phyloP scores from a whole-genome alignment of 2,329 filamentous ascomycete species.

The Thielaviopsis ethacetica region DNA sequence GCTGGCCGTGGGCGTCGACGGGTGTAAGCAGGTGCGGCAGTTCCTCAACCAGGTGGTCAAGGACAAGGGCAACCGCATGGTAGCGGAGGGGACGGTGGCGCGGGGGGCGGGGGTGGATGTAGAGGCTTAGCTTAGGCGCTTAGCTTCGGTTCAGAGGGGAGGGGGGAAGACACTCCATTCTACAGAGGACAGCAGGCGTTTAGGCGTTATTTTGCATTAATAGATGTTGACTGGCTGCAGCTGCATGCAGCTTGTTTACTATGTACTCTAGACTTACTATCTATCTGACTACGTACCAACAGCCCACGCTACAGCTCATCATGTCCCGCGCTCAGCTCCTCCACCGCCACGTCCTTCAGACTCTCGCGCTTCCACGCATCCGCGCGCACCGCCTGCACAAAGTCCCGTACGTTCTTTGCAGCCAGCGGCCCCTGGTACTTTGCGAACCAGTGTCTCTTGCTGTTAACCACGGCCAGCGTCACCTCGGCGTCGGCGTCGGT shows the following conservation, averaged over 20 bases:
- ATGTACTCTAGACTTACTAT: no score
- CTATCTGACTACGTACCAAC: background rate
- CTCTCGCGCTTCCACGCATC: constrained; percentile 71
- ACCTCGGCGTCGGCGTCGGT: constrained; percentile 24
- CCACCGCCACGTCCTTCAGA: constrained; percentile 46
- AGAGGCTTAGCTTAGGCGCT: background rate
- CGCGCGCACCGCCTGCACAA: constrained; percentile 84
- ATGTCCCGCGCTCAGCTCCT: constrained; percentile 21
- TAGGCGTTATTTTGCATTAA: no score
- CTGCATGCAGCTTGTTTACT: no score
- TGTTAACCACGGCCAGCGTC: constrained; percentile 70
- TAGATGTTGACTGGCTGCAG: no score
- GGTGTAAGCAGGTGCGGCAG: constrained; percentile 69
- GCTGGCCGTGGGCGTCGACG: constrained; percentile 82
- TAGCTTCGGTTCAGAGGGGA: no score
- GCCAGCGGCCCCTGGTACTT: constrained; percentile 49
- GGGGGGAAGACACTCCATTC: no score
- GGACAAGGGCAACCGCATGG: constrained; percentile 48
- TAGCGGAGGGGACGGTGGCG: constrained; percentile 18
- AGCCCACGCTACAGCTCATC: constrained; percentile 10
- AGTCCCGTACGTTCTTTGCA: constrained; percentile 52
- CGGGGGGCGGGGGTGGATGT: background rate
- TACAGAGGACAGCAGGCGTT: no score
- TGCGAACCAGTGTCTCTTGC: constrained; percentile 73
- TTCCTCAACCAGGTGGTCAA: constrained; percentile 70